Conservation (phyloP, 192 early-diverging fungal genomes). For the Linnemannia hyalina region DNA sequence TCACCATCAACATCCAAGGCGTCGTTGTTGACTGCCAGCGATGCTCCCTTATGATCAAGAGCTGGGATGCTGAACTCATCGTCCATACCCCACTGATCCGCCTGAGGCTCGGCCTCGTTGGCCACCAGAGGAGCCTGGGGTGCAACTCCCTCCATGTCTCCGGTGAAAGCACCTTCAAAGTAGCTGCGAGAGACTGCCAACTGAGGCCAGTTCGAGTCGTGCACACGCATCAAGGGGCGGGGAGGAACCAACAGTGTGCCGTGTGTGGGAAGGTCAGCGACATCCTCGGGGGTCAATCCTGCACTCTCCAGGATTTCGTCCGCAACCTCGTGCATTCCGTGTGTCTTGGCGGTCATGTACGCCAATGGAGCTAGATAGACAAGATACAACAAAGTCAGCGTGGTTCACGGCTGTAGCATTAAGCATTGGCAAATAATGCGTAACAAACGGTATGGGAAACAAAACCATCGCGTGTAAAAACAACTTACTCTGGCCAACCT, state of each 20-base stretch:
- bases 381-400: neutral
- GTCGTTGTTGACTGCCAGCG: conserved; percentile 49
- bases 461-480: neutral
- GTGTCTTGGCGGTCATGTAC: conserved; percentile 91
- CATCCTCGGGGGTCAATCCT: conserved; percentile 75
- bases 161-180: conserved; percentile 83
- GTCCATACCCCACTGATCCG: conserved; percentile 82
- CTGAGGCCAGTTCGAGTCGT: conserved; percentile 94
- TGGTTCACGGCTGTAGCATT: no score
- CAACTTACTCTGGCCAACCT: conserved; percentile 86
- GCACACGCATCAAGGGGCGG: conserved; percentile 76
- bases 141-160: conserved; percentile 63
- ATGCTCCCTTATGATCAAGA: conserved; percentile 47
- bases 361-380: conserved; percentile 80
- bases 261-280: conserved; percentile 57
- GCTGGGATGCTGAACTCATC: conserved; percentile 76
- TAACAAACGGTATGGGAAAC: neutral
- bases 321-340: conserved; percentile 90
- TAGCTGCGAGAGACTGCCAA: conserved; percentile 86
- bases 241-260: conserved; percentile 76
- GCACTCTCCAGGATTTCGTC: conserved; percentile 82
- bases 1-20: conserved; percentile 60
- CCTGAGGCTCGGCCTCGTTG: conserved; percentile 68
- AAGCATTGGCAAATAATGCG: neutral
- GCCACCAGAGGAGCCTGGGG: conserved; percentile 67